A percentile compares a stretch with the other conserved stretches of the same genome.
Evolutionary conservation across 768 basidiomycete genomes (phyloP).

Genomic region (Ramaria sp.): DNA sequence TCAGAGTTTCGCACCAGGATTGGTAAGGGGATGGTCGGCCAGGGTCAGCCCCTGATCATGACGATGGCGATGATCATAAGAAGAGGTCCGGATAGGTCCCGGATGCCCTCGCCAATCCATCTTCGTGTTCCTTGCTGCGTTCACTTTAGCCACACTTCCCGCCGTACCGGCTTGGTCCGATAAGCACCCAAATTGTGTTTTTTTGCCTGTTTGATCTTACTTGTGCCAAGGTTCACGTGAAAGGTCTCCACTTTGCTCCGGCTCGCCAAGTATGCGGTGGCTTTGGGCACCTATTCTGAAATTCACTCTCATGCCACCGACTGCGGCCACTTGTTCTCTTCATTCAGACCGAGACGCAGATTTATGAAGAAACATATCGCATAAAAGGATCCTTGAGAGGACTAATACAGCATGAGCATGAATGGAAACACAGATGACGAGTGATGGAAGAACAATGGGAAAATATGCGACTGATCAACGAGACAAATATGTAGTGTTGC

Average conservation of each 20-base stretch:
- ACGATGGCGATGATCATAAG: not conserved
- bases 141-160: not conserved
- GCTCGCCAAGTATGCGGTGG: not conserved
- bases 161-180: not conserved
- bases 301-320: not conserved
- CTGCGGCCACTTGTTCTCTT: not conserved
- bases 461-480: not conserved
- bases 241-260: not conserved
- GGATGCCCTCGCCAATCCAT: not conserved
- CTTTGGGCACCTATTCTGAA: no score
- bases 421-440: not conserved
- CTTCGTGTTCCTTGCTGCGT: not conserved
- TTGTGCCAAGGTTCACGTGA: not conserved
- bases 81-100: not conserved
- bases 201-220: not conserved
- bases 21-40: not conserved
- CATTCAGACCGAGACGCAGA: not conserved
- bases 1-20: not conserved
- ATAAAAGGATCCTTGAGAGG: not conserved
- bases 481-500: not conserved
- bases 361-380: not conserved
- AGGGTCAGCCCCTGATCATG: conserved; percentile 1
- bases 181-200: not conserved
- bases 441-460: not conserved
- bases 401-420: not conserved